Base-by-base conservation (phyloP, 2,329 filamentous ascomycete species). In the Fonsecaea nubica region DNA sequence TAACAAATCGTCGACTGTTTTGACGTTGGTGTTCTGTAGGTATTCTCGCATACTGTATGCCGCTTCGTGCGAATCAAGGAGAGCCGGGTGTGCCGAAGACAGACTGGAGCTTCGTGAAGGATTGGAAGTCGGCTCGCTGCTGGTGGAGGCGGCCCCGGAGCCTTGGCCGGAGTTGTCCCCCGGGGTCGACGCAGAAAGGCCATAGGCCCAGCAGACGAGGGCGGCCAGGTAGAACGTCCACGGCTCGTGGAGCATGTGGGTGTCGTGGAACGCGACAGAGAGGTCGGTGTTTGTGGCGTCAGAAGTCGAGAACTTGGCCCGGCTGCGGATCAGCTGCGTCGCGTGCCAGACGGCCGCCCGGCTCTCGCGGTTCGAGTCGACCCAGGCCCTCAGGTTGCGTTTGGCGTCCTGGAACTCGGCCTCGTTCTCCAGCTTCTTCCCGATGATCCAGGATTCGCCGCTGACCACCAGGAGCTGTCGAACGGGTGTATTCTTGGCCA, bases 361-460 rank as follows among this genome's bases (percentile, higher is more conserved):
- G 30, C 74, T 73, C 42, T 73, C 70, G 7, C 69, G 67, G 38
- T 75, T 72, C 12, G 65, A 63, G 40, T 72, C 64, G 21, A 75
- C 70, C 77, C 77, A 78, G 32, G 60, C 64, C 53, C 73, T 71
- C 12, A 78, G 64, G 36, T 62, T 71, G 35, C 63, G 66, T 62
- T 77, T 78, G 2, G 76, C 75, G 13, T 66, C 56, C 48, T 72
- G 69, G 55, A 77, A 78, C 42, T 77, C 74, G 4, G 69, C 63
- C 70, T 77, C 73, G 18, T 75, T 71, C 45, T 75, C 71, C 21
- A 78, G 66, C 65, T 77, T 78, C 57, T 73, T 74, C 54, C 76
- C 77, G 64, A 77, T 74, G 50, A 77, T 70, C 77, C 76, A 78
- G 3, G 76, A 77, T 67, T 78, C 76, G 35, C 76, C 76, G 54